Base-by-base conservation (phyloP, 139 green algal species). In the Chlamydomonas sp. region DNA sequence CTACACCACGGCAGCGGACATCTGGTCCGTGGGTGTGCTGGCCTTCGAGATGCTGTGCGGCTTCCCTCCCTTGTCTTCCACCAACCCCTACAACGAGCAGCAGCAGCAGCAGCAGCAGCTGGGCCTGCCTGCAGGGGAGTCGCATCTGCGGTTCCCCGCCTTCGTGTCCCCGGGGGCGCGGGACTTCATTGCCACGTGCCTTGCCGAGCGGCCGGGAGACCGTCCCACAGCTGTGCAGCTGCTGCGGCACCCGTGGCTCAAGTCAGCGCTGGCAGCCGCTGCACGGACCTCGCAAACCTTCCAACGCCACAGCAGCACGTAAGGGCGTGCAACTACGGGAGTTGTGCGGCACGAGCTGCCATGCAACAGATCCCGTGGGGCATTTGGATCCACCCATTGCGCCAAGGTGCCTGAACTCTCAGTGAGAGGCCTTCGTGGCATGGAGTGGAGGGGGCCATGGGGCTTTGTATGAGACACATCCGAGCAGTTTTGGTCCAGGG, bases 21-120 rank as follows among this genome's bases (percentile, higher is more conserved):
- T 90, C 3, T 92, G 85, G 85, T 63, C 63, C 63, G 85, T 87
- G 9, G 89, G 89, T 16, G 58, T 92, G 20, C 85, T 92, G 8
- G 80, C 89, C 1, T 92, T 84, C 58, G 89, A 92, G 85, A 62
- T 90, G 79, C 87, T 90, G 31, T 62, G 80, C 15, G 83, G 83
- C 83, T 87, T 80, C 83, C 83, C 83, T 62, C 77, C 83, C 61
- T 81, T 67, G 31, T 49, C 31, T 49, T 49, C 31, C 31, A 49
- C 31, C 31, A 49, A 49, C 31, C 31, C 31, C 31, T 49, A 49
- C 31, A 49, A 49, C 31, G 31, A 49, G 31, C 31, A 49, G 31
- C 61, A 79, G 78, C 60, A 31, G 12, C 69, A 67, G 17, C 80
- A 83, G 78, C 64, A 5, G 58, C 76, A 71, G 61, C 76, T 1